Evolutionary conservation across 768 basidiomycete genomes (phyloP).

Genomic region (Leccinum boreale): DNA sequence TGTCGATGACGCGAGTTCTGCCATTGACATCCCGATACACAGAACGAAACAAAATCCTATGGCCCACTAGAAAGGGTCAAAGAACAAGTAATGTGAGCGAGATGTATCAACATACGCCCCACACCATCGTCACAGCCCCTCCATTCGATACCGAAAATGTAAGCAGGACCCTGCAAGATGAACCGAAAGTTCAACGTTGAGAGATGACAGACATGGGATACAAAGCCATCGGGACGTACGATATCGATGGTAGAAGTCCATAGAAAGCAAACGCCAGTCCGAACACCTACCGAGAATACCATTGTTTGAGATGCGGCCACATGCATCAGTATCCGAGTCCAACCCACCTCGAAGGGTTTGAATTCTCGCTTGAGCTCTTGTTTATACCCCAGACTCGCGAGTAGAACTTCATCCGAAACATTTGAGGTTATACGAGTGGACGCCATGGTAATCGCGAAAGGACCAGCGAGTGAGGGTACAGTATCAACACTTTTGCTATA

Average conservation of each 20-base stretch:
- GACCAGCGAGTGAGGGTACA: neutral
- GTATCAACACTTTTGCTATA: neutral
- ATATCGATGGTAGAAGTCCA: conserved; percentile 61
- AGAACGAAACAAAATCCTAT: conserved; percentile 35
- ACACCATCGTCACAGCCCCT: conserved; percentile 41
- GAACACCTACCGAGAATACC: conserved; percentile 46
- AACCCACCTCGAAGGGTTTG: conserved; percentile 27
- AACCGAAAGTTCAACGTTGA: neutral
- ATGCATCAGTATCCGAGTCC: neutral
- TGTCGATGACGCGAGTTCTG: conserved; percentile 36
- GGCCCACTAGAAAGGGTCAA: conserved; percentile 28
- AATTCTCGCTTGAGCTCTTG: conserved; percentile 35
- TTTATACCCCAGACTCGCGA: conserved; percentile 31
- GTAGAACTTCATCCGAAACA: conserved; percentile 25
- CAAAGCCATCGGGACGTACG: conserved; percentile 32
- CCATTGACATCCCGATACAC: conserved; percentile 36
- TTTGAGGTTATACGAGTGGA: neutral
- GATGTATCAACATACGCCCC: conserved; percentile 30
- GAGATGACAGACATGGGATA: conserved; percentile 6
- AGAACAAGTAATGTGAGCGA: neutral
- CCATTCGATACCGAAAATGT: conserved; percentile 46
- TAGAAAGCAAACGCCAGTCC: conserved; percentile 68
- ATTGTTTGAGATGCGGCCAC: neutral
- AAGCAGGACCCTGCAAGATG: conserved; percentile 37
- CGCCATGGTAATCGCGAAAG: neutral